Evolutionary conservation across 768 basidiomycete genomes (phyloP).

Genomic region (Trametes sanguinea): DNA sequence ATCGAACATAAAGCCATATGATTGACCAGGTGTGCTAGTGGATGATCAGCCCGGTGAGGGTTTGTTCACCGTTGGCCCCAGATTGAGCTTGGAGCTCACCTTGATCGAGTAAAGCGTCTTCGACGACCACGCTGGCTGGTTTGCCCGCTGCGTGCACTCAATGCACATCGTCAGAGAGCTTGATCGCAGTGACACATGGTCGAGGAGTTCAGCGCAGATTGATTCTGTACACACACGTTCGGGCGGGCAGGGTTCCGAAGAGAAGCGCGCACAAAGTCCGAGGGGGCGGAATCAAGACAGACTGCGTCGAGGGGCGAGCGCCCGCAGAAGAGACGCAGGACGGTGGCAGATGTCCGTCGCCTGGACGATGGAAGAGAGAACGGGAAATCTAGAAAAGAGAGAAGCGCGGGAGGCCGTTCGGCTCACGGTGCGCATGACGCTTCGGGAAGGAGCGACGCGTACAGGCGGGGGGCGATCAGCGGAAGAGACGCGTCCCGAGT

Average conservation of each 20-base stretch:
- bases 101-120: neutral
- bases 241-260: neutral
- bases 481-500: conserved; percentile 16
- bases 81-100: neutral
- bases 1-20: too few species aligned
- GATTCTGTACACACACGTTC: neutral
- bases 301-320: neutral
- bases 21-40: too few species aligned
- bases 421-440: conserved; percentile 7
- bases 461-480: conserved; percentile 21
- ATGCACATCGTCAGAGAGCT: neutral
- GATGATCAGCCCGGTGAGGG: neutral
- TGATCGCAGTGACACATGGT: conserved; percentile 3
- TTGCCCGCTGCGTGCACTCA: neutral
- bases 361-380: conserved; percentile 20
- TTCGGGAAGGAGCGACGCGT: conserved; percentile 16
- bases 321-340: neutral
- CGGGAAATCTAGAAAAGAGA: neutral
- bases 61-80: neutral
- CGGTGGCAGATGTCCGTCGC: conserved; percentile 24
- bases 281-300: conserved; percentile 5
- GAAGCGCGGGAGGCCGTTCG: conserved; percentile 17
- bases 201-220: neutral
- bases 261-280: conserved; percentile 18
- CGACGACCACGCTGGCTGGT: neutral